These are phyloP conservation scores for Alternaria sp. DNA, from an alignment of 2,329 filamentous ascomycete species.

Conservation along the genomic window DNA sequence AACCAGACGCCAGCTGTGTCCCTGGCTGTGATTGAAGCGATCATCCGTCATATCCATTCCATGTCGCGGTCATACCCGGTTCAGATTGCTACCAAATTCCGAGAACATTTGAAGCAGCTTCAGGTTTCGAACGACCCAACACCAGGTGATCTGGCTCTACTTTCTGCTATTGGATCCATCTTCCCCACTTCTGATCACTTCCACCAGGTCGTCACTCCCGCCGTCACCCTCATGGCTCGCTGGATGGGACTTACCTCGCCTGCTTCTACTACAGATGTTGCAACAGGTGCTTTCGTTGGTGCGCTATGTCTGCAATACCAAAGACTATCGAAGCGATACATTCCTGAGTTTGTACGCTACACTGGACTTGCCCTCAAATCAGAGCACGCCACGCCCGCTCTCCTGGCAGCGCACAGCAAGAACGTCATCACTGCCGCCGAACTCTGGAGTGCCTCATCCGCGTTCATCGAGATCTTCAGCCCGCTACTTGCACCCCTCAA, in stretches of 20 bases:
- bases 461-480: slow-evolving; percentile 81
- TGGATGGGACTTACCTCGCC: slow-evolving; percentile 83
- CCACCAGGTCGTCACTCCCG: slow-evolving; percentile 91
- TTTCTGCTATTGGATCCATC: slow-evolving; percentile 82
- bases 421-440: slow-evolving; percentile 74
- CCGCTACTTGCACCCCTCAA: slow-evolving; percentile 59
- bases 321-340: slow-evolving; percentile 80
- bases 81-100: slow-evolving; percentile 79
- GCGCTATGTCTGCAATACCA: slow-evolving; percentile 86
- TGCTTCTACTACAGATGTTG: slow-evolving; percentile 69
- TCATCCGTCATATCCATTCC: slow-evolving; percentile 91
- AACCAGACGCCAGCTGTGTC: slow-evolving; percentile 62
- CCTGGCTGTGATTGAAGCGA: slow-evolving; percentile 75
- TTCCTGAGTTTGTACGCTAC: slow-evolving; percentile 89
- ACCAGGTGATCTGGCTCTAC: slow-evolving; percentile 79
- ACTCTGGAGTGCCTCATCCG: slow-evolving; percentile 74
- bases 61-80: slow-evolving; percentile 85
- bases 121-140: slow-evolving; percentile 62
- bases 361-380: slow-evolving; percentile 72
- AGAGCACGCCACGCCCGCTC: slow-evolving; percentile 50
- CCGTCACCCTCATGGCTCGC: slow-evolving; percentile 82
- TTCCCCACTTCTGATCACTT: slow-evolving; percentile 98
- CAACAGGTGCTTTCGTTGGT: slow-evolving; percentile 78
- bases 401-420: slow-evolving; percentile 69
- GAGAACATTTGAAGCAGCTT: slow-evolving; percentile 70